phyloP scores from a whole-genome alignment of 1,284 basidiomycete species.

The Microbotryum scabiosae region DNA sequence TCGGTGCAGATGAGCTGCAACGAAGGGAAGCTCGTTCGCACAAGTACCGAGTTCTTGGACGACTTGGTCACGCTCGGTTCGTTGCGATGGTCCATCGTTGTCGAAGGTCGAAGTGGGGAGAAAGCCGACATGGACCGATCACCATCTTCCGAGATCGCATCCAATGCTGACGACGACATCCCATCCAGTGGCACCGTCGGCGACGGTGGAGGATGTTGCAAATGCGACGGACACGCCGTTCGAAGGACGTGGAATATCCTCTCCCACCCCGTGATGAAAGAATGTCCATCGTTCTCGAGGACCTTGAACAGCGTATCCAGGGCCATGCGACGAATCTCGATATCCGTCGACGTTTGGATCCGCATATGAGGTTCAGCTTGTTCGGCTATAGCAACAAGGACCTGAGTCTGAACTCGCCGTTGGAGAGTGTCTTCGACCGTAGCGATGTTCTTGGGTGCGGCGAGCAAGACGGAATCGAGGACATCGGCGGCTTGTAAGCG shows the following conservation, averaged over 20 bases:
- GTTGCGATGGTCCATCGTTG: no score
- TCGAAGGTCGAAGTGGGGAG: background rate
- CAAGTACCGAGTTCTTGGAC: constrained; percentile 42
- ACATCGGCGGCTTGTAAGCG: constrained; percentile 79
- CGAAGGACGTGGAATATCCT: constrained; percentile 78
- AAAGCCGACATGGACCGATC: no score
- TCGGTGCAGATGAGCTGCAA: constrained; percentile 85
- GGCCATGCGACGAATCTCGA: constrained; percentile 75
- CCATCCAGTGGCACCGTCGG: background rate
- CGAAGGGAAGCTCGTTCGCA: constrained; percentile 88
- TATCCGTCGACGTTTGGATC: constrained; percentile 36
- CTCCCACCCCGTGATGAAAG: constrained; percentile 77
- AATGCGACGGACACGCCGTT: constrained; percentile 63
- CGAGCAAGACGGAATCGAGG: constrained; percentile 67
- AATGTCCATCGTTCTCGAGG: constrained; percentile 82
- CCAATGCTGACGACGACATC: background rate
- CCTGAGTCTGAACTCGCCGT: constrained; percentile 64
- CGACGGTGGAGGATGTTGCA: constrained; percentile 50
- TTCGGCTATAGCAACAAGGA: constrained; percentile 68
- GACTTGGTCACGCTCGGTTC: no score
- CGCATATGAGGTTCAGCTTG: constrained; percentile 57
- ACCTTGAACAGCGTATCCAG: constrained; percentile 82
- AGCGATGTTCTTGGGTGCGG: constrained; percentile 51
- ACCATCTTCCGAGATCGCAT: constrained; percentile 3
- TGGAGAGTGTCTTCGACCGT: constrained; percentile 42